Conservation (phyloP, 2,329 filamentous ascomycete genomes). For the Epichloe baconii region DNA sequence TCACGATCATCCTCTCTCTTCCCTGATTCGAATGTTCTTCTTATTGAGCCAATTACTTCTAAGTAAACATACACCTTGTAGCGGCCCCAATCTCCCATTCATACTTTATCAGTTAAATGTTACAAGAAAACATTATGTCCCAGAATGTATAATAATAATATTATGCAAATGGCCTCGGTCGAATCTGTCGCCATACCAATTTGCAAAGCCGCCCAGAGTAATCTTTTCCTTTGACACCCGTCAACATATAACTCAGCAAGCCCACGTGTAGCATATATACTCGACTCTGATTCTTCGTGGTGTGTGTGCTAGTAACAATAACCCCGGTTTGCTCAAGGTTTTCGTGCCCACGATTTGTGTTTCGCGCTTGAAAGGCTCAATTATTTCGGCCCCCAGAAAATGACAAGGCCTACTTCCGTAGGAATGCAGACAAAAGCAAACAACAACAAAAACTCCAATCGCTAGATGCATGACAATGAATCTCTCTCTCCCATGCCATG, state of each 20-base stretch:
- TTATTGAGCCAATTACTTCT: neutral
- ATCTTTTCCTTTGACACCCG: neutral
- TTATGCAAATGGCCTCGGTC: neutral
- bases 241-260: neutral
- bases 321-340: neutral
- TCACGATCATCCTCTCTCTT: no score
- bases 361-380: neutral
- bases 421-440: conserved; percentile 10
- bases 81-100: neutral
- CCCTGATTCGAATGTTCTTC: neutral
- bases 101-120: conserved; percentile 2
- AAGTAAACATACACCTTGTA: neutral
- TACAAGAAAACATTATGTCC: conserved; percentile 4
- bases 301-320: neutral
- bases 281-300: neutral
- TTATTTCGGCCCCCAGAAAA: neutral
- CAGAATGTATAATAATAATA: conserved; percentile 3
- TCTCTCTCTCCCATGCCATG: neutral
- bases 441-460: conserved; percentile 22
- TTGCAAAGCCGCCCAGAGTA: neutral
- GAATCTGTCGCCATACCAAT: neutral
- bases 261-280: neutral
- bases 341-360: neutral
- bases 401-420: conserved; percentile 7
- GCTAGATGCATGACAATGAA: conserved; percentile 21